Base-by-base conservation (phyloP, 768 basidiomycete genomes). In the Termitomyces sp. region DNA sequence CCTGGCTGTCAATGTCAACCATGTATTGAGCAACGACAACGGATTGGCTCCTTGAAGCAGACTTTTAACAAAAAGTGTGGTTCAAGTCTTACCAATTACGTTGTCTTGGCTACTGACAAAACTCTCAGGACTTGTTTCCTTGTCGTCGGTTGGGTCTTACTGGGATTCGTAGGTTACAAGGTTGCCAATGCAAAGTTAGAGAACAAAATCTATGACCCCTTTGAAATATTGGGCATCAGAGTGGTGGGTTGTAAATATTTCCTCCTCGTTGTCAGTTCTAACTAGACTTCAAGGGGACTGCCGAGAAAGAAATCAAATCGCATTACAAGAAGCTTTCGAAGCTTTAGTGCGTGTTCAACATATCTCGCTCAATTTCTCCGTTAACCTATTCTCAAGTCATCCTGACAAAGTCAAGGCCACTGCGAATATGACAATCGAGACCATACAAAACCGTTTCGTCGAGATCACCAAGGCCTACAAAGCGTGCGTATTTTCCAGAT, bases 381-480 rank as follows among this genome's bases (percentile, higher is more conserved):
- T 45, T 52, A 33, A 24, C 47, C 41, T 49, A 44, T 49, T 36
- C 33, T 31, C 8, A 53, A 98, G 95, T 72, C 97, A 98, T 70
- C 97, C 97, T 0, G 97, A 99, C 79, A 98, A 98, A 77, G 92
- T 95, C 61, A 88, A 85, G 68, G 82, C 90, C 11, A 81, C 86
- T 0, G 83, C 78, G 2, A 94, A 97, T 68, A 78, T 93, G 64
- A 98, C 95, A 0, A 78, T 88, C 41, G 96, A 98, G 68, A 82
- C 85, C 6, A 94, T 93, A 34, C 90, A 91, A 64, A 81, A 86
- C 55, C 85, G 85, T 59, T 99, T 97, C 71, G 92, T 98, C 22
- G 84, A 92, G 22, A 78, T 99, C 41, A 98, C 97, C 8, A 99
- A 98, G 71, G 97, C 97, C 4, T 99, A 99, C 77, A 99, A 99